phyloP scores from a whole-genome alignment of 495 filamentous ascomycete genomes.

The Xylaria flabelliformis region DNA sequence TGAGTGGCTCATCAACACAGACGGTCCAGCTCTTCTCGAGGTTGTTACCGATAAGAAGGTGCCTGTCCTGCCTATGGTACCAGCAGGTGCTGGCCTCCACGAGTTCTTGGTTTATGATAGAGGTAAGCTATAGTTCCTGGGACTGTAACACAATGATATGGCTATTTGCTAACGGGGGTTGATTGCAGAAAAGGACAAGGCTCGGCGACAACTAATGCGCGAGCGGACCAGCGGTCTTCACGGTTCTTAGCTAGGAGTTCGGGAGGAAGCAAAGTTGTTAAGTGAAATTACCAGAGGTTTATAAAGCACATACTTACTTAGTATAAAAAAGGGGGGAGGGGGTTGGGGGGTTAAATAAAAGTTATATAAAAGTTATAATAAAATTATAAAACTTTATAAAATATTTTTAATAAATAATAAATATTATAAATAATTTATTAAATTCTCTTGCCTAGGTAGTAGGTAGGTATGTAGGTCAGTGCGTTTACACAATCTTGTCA shows the following conservation, averaged over 20 bases:
- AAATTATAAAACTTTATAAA: no score
- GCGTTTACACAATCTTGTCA: no score
- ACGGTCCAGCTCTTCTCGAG: slow-evolving; percentile 77
- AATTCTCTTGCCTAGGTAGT: no score
- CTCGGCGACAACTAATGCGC: slow-evolving; percentile 7
- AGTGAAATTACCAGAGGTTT: neutral
- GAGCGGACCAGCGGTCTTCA: slow-evolving; percentile 7
- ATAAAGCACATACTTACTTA: neutral
- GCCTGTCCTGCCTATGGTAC: slow-evolving; percentile 98
- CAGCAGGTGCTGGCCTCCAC: slow-evolving; percentile 82
- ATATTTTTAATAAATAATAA: no score
- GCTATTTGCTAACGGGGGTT: slow-evolving; percentile 10
- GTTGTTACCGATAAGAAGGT: slow-evolving; percentile 82
- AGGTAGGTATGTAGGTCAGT: no score
- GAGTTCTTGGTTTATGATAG: slow-evolving; percentile 93
- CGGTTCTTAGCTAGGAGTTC: neutral
- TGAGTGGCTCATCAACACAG: slow-evolving; percentile 85
- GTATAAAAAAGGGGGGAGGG: no score
- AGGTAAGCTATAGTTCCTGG: slow-evolving; percentile 40
- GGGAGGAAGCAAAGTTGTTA: neutral
- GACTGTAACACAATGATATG: slow-evolving; percentile 8
- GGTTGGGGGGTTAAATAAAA: no score
- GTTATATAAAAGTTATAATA: no score
- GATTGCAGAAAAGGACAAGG: slow-evolving; percentile 14
- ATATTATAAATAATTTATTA: no score